Percentiles rank a stretch among this genome's conserved stretches.
phyloP scores from a whole-genome alignment of 495 filamentous ascomycete species.

The Aspergillus asperescens region DNA sequence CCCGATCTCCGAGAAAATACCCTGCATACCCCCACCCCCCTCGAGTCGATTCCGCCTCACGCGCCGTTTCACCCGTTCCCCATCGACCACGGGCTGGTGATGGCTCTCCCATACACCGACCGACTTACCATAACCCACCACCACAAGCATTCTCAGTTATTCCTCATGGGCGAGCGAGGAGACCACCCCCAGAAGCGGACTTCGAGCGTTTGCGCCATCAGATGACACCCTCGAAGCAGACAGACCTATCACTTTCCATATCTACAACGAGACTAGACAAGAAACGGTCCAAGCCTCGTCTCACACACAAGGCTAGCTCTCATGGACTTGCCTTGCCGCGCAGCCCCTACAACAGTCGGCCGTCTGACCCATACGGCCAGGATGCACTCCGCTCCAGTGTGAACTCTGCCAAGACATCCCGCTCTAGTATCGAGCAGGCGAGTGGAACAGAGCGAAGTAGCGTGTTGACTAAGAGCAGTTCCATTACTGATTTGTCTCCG shows the following conservation, averaged over 20 bases:
- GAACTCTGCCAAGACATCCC: constrained; percentile 63
- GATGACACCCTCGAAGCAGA: constrained; percentile 25
- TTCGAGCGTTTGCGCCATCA: constrained; percentile 25
- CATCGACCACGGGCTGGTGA: constrained; percentile 25
- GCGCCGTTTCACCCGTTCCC: constrained; percentile 26
- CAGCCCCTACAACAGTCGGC: constrained; percentile 25
- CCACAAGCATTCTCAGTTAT: constrained; percentile 18
- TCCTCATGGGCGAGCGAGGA: constrained; percentile 19
- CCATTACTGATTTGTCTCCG: constrained; percentile 59
- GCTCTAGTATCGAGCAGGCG: constrained; percentile 63
- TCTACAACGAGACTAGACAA: constrained; percentile 32
- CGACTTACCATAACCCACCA: constrained; percentile 14
- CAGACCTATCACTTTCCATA: constrained; percentile 40
- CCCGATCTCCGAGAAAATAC: constrained; percentile 28
- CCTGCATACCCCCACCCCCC: constrained; percentile 15
- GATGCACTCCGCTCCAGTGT: constrained; percentile 65
- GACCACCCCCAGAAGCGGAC: constrained; percentile 22
- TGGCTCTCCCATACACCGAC: constrained; percentile 19
- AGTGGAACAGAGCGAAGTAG: constrained; percentile 76
- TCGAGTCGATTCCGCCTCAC: constrained; percentile 26
- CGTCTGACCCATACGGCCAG: constrained; percentile 30
- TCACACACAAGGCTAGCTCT: constrained; percentile 20
- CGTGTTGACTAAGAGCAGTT: constrained; percentile 73
- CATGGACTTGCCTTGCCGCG: constrained; percentile 32
- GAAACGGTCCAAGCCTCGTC: constrained; percentile 26